Base-by-base conservation (phyloP, 352 stramenopile species). In the Globisporangium nagaii region DNA sequence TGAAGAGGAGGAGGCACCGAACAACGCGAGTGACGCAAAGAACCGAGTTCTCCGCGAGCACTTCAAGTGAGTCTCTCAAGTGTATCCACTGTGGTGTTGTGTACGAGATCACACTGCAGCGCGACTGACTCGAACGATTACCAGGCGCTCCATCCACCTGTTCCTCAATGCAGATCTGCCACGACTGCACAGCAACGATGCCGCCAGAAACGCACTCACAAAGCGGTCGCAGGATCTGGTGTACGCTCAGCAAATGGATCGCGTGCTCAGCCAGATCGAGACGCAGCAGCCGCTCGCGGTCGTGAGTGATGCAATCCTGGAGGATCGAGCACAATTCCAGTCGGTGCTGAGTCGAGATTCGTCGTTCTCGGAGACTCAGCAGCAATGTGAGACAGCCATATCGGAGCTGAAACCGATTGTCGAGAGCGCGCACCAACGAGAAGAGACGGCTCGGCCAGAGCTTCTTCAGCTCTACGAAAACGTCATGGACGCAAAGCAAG, bases 231-330 rank as follows among this genome's bases (percentile, higher is more conserved):
- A 66, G 12, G 45, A 73, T 24, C 36, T 79, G 0, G 39, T 76
- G 20, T 75, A 74, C 56, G 70, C 67, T 0, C 67, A 76, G 43
- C 70, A 79, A 60, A 75, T 79, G 64, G 65, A 79, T 41, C 52
- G 55, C 3, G 28, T 76, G 2, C 52, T 76, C 24, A 50, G 54
- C n/a, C 32, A 52, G 19, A 60, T 79, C 13, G 70, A 79, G 36
- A 44, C 24, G 9, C 34, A 60, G 31, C 25, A 48, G 13, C 67
- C 70, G n/a, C 53, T 70, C 30, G 30, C 19, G 15, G 67, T 72
- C 11, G 66, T 79, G 35, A 50, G 32, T 0, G 32, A 58, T 15
- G 58, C 47, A 8, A 57, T 79, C 25, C n/a, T 35, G 20, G 42
- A 74, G 8, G 59, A 58, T 2, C 55, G 64, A 8, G 36, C 25